A percentile compares a stretch with the other conserved stretches of the same genome.
phyloP scores from a whole-genome alignment of 2,329 filamentous ascomycete genomes.

The Periconia digitata region DNA sequence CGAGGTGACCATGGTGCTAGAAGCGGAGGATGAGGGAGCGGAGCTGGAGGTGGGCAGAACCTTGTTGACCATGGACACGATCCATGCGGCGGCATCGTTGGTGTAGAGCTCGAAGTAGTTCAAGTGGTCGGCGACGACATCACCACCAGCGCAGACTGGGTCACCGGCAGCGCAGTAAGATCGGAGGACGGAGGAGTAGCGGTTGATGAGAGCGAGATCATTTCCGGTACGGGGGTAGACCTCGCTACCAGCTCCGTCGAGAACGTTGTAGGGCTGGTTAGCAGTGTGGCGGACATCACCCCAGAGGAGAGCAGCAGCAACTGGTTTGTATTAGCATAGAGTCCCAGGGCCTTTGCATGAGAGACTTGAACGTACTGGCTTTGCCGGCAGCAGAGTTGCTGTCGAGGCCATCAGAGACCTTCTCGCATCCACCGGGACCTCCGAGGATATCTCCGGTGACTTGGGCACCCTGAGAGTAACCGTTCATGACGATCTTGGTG shows the following conservation, averaged over 20 bases:
- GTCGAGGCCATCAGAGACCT: slow-evolving; percentile 20
- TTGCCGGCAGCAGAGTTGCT: slow-evolving; percentile 21
- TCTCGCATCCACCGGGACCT: slow-evolving; percentile 40
- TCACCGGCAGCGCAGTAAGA: slow-evolving; percentile 64
- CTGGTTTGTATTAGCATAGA: slow-evolving; percentile 6
- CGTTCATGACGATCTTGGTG: slow-evolving; percentile 59
- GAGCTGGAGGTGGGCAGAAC: neutral
- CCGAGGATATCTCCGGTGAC: slow-evolving; percentile 62
- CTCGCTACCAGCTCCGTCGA: slow-evolving; percentile 19
- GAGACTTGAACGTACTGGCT: slow-evolving; percentile 19
- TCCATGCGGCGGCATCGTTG: slow-evolving; percentile 24
- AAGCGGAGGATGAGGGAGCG: neutral
- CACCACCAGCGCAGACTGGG: slow-evolving; percentile 65
- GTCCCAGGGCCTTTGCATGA: slow-evolving; percentile 11
- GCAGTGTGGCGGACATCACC: slow-evolving; percentile 24
- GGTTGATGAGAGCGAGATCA: slow-evolving; percentile 21
- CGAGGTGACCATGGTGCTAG: neutral
- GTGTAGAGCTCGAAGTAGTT: slow-evolving; percentile 52
- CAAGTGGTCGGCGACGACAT: slow-evolving; percentile 58
- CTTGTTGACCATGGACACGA: slow-evolving; percentile 22
- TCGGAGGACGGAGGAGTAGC: slow-evolving; percentile 53
- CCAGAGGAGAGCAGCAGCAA: slow-evolving; percentile 28
- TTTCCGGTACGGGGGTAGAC: slow-evolving; percentile 13
- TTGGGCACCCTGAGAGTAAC: slow-evolving; percentile 62
- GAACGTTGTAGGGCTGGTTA: slow-evolving; percentile 26